Base-by-base conservation (phyloP, 129 eudicot genomes). In the Escallonia rubra region DNA sequence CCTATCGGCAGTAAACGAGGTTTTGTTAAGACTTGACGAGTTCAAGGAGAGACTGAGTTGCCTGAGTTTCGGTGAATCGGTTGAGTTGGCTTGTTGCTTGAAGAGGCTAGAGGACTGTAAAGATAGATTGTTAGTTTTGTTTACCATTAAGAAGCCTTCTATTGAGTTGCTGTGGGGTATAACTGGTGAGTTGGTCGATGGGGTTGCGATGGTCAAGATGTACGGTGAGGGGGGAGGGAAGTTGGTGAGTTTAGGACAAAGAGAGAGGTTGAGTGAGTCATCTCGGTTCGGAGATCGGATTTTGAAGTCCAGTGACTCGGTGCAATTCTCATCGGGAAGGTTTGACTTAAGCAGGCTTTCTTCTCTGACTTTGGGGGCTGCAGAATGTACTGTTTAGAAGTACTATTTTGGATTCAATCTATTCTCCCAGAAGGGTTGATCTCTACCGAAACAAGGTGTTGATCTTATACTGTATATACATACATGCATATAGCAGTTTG, bases 31-130 rank as follows among this genome's bases (percentile, higher is more conserved):
- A 74, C 81, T 92, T 75, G 47, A 66, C 39, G 98, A 92, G 90
- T 86, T 84, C 6, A 82, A 69, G 41, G 79, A 80, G 70, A 53
- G 98, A 23, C 70, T 86, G 69, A 65, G 69, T 45, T 68, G 70
- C 4, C 49, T 88, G 76, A 84, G 86, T 81, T 92, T 80, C 44
- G 81, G 75, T 7, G 88, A 92, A 69, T 92, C 91, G 80, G 89
- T 84, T 14, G 98, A 88, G 86, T 59, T 88, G 70, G 68, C 40
- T 3, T 72, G 78, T 43, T 76, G 49, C 46, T 59, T 92, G 73
- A 82, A 86, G 53, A 72, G 96, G 57, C 56, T 92, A 8, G 69
- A 65, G 15, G 78, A 61, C 45, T 83, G 87, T 41, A 86, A 76
- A 58, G 86, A 79, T 58, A 84, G 71, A 61, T 40, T 70, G n/a